Conservation (phyloP, 1,139 yeast genomes). For the Candida tropicalis region DNA sequence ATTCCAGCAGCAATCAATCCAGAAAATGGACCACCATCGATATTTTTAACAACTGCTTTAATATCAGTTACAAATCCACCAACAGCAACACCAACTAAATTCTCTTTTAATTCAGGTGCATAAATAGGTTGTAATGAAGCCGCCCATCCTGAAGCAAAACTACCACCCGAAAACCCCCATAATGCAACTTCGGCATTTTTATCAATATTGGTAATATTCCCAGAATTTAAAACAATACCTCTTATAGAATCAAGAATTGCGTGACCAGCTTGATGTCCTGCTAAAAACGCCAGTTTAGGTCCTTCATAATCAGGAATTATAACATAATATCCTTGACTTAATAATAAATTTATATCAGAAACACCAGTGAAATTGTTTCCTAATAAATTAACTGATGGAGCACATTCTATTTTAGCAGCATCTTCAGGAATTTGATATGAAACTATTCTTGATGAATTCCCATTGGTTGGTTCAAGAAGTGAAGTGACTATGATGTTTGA, state of each 20-base stretch:
- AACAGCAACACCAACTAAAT: constrained; percentile 31
- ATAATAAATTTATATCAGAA: constrained; percentile 17
- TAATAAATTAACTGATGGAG: constrained; percentile 19
- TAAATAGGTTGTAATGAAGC: constrained; percentile 33
- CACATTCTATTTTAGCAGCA: constrained; percentile 16
- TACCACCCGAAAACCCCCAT: constrained; percentile 48
- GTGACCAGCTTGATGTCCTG: constrained; percentile 34
- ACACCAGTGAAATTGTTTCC: constrained; percentile 11
- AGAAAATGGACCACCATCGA: constrained; percentile 28
- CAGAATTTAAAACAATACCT: constrained; percentile 29
- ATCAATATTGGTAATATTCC: constrained; percentile 30
- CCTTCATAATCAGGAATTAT: constrained; percentile 39
- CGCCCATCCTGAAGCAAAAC: constrained; percentile 43
- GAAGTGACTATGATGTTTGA: constrained; percentile 37
- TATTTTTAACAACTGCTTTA: constrained; percentile 21
- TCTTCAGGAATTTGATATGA: constrained; percentile 21
- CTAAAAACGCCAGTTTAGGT: constrained; percentile 30
- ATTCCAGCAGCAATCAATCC: constrained; percentile 30
- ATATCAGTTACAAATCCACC: constrained; percentile 35
- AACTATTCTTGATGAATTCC: constrained; percentile 25
- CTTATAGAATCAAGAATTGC: constrained; percentile 34
- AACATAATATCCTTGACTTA: constrained; percentile 37
- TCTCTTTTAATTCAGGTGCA: constrained; percentile 31
- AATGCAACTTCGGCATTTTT: constrained; percentile 28
- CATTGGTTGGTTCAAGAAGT: constrained; percentile 31